These are phyloP conservation scores for Taxillus chinensis DNA, from an alignment of 164 flowering plant species.

Conservation along the genomic window DNA sequence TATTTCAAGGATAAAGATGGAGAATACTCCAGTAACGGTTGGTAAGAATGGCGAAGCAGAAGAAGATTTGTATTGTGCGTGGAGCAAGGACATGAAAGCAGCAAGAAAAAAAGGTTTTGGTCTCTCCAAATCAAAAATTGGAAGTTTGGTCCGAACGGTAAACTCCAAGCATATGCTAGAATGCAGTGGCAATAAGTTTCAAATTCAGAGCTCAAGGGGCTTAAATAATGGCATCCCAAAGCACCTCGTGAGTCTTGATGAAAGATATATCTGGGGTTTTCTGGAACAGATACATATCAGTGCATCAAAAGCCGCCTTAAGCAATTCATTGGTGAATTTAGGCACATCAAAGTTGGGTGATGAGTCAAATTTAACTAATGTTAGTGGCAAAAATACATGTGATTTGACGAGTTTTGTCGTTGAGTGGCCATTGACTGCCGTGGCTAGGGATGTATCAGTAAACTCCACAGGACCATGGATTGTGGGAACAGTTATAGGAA, in stretches of 20 bases:
- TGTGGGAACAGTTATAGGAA: slow-evolving; percentile 37
- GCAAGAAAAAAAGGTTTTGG: slow-evolving; percentile 13
- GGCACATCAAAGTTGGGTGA: slow-evolving; percentile 29
- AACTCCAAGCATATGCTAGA: slow-evolving; percentile 17
- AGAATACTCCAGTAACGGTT: slow-evolving; percentile 11
- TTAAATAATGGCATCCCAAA: slow-evolving; percentile 37
- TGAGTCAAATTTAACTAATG: slow-evolving; percentile 11
- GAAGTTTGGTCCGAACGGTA: slow-evolving; percentile 12
- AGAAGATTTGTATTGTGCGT: slow-evolving; percentile 16
- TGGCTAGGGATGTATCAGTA: slow-evolving; percentile 16
- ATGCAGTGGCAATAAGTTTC: slow-evolving; percentile 19
- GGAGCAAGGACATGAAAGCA: slow-evolving; percentile 13
- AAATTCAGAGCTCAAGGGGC: slow-evolving; percentile 14
- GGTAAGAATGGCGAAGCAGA: slow-evolving; percentile 17
- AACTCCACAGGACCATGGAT: slow-evolving; percentile 31
- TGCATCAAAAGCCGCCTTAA: slow-evolving; percentile 32
- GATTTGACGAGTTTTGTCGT: slow-evolving; percentile 19
- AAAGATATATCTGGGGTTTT: slow-evolving; percentile 48
- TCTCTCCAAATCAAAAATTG: slow-evolving; percentile 17
- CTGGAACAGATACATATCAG: slow-evolving; percentile 43
- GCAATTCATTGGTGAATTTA: slow-evolving; percentile 20
- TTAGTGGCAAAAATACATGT: slow-evolving; percentile 8
- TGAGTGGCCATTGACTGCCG: slow-evolving; percentile 27
- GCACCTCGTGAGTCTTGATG: slow-evolving; percentile 39
- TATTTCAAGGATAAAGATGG: slow-evolving; percentile 25